Conservation (phyloP, 75 land plant genomes). For the Picea sitchensis region DNA sequence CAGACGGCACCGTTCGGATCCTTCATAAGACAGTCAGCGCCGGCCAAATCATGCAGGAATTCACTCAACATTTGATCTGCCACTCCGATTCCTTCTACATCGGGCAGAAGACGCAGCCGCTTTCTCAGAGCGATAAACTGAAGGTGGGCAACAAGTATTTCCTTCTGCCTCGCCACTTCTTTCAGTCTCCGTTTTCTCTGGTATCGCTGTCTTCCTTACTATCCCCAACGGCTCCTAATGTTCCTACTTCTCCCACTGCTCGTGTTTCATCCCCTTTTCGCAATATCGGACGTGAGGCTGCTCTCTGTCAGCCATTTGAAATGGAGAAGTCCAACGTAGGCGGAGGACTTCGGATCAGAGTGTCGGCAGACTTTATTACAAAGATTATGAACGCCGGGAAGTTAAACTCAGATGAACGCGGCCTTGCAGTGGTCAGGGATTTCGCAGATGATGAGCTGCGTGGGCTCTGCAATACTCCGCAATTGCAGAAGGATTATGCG, state of each 20-base stretch:
- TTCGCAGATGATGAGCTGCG: too few species aligned
- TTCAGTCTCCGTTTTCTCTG: constrained; percentile 42
- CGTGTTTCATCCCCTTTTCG: constrained; percentile 1
- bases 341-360: constrained; percentile 23
- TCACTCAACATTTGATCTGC: constrained; percentile 44
- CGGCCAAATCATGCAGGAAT: constrained; percentile 30
- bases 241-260: not conserved
- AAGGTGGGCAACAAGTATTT: constrained; percentile 43
- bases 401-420: too few species aligned
- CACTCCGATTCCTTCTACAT: constrained; percentile 48
- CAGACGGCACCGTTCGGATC: constrained; percentile 34
- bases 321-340: constrained; percentile 14
- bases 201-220: constrained; percentile 25
- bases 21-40: constrained; percentile 25
- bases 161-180: constrained; percentile 40
- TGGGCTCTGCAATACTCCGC: too few species aligned
- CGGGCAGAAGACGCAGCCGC: constrained; percentile 42
- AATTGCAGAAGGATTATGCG: too few species aligned
- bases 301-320: constrained; percentile 24
- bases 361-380: constrained; percentile 39
- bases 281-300: not conserved
- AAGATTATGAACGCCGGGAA: constrained; percentile 15
- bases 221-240: not conserved
- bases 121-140: constrained; percentile 26
- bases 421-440: too few species aligned